A percentile compares a stretch with the other conserved stretches of the same genome.
phyloP scores from a whole-genome alignment of 23 red algal species.

The Gracilariopsis chorda region DNA sequence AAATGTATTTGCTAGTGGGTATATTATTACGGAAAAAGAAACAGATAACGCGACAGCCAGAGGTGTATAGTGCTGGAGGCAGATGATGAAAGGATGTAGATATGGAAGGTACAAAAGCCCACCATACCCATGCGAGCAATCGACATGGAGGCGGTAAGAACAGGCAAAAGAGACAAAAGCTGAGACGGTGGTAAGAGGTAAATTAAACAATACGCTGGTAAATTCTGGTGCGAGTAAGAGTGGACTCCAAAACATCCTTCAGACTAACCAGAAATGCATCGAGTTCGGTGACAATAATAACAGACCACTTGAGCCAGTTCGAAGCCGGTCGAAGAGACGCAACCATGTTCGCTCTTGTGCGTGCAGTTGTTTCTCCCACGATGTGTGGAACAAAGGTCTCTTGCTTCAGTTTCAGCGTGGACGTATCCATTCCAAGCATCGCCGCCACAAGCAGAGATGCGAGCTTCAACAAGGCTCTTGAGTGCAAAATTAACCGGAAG shows the following conservation, averaged over 20 bases:
- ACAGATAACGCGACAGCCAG: too few relatives aligned
- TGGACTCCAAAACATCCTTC: constrained; percentile 54
- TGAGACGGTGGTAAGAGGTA: too few relatives aligned
- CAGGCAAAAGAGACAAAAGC: too few relatives aligned
- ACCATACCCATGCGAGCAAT: too few relatives aligned
- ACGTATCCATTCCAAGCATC: constrained; percentile 31
- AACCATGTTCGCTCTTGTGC: constrained; percentile 7
- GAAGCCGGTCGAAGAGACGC: constrained; percentile 31
- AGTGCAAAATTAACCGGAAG: constrained; percentile 65
- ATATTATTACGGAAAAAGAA: too few relatives aligned
- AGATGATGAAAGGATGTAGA: too few relatives aligned
- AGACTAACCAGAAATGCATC: constrained; percentile 71
- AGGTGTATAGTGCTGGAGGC: too few relatives aligned
- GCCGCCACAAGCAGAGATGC: constrained; percentile 17
- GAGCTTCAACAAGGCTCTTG: constrained; percentile 43
- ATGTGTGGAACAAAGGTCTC: background rate
- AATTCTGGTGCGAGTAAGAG: constrained; percentile 12
- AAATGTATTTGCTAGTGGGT: too few relatives aligned
- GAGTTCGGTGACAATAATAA: constrained; percentile 70
- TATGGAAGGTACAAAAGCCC: too few relatives aligned
- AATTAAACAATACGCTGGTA: constrained; percentile 47
- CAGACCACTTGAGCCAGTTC: constrained; percentile 72
- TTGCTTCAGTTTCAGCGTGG: constrained; percentile 35
- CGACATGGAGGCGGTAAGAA: too few relatives aligned
- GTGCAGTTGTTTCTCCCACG: background rate